Evolutionary conservation across 495 filamentous ascomycete genomes (phyloP), one percentile per base, ranked within the genome.

Genomic region (Hyphodiscus hymeniophilus): DNA sequence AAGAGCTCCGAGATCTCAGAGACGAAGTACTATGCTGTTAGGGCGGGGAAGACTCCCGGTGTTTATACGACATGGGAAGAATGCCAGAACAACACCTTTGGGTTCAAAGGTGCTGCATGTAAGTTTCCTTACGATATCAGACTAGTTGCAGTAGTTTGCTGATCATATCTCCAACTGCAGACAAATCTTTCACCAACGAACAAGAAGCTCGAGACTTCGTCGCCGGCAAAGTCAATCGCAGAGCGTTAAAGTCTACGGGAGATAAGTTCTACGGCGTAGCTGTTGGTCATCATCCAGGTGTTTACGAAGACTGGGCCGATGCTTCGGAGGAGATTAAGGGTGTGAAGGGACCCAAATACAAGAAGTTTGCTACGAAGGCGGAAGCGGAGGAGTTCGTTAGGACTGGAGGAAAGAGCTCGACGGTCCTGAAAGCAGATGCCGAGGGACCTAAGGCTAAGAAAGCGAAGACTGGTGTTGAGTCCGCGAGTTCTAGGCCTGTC

Each of bases 21-120:
- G 3, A 68, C 73, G 47, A 95, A 92, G 66, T 95, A 81, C 66
- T 98, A 97, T 63, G 88, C 85, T 11, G 92, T 98, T 20, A 80
- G 82, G 32, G 72, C 69, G 17, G 92, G 92, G 7, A 73, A 76
- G 48, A 76, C 69, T 21, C 89, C 92, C 0, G 92, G 89, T 3
- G 80, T 98, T n/a, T 98, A 95, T 64, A 75, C 79, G 56, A 80
- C 67, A 40, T 98, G 87, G 86, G 63, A 66, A 15, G 84, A 92
- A 43, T 95, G 89, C 60, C 68, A 91, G 60, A 73, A 74, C 39
- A 87, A 95, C 61, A 84, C 87, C 36, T 82, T 75, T 7, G 90
- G 90, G n/a, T 94, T 81, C 63, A 87, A 85, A 60, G 84, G 86
- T 33, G 86, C 90, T 32, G 69, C 73, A 20, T 94, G 87, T 92